phyloP scores from a whole-genome alignment of 352 stramenopile species.

The Globisporangium heterothallicum region DNA sequence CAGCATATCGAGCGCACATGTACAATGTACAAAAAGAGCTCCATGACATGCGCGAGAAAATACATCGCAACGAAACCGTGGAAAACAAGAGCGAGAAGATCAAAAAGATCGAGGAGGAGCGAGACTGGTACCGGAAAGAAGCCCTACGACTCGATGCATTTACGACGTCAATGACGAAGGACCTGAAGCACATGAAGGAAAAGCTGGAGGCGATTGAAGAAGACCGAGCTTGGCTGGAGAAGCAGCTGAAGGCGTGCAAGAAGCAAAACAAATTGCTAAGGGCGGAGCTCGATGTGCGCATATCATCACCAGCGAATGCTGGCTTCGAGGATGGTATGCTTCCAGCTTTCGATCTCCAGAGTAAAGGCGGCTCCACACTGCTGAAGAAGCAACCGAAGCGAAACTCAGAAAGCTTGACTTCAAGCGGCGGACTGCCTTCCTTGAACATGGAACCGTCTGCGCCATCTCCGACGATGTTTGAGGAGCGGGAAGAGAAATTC shows the following conservation, averaged over 20 bases:
- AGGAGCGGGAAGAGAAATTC: conserved; percentile 67
- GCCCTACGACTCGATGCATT: conserved; percentile 88
- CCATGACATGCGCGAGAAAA: conserved; percentile 86
- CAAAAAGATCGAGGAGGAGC: conserved; percentile 91
- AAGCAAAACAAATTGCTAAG: conserved; percentile 92
- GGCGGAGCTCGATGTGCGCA: conserved; percentile 67
- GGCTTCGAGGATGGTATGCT: conserved; percentile 24
- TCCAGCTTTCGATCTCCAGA: conserved; percentile 32
- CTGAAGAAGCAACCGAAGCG: conserved; percentile 10
- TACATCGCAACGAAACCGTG: conserved; percentile 85
- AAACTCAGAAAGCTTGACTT: conserved; percentile 5
- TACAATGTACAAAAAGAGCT: conserved; percentile 94
- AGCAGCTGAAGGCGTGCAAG: conserved; percentile 91
- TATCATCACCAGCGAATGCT: conserved; percentile 25
- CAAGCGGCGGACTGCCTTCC: conserved; percentile 21
- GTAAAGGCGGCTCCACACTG: conserved; percentile 12
- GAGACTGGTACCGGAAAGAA: conserved; percentile 92
- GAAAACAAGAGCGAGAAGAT: conserved; percentile 89
- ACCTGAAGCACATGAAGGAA: conserved; percentile 90
- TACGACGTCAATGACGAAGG: conserved; percentile 89
- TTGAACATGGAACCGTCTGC: conserved; percentile 25
- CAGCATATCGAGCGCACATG: conserved; percentile 93
- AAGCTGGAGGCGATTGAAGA: conserved; percentile 89
- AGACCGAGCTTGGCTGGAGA: conserved; percentile 89
- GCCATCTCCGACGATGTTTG: conserved; percentile 16